Evolutionary conservation across 345 rosid species (phyloP).

Genomic region (Linum lewisii): DNA sequence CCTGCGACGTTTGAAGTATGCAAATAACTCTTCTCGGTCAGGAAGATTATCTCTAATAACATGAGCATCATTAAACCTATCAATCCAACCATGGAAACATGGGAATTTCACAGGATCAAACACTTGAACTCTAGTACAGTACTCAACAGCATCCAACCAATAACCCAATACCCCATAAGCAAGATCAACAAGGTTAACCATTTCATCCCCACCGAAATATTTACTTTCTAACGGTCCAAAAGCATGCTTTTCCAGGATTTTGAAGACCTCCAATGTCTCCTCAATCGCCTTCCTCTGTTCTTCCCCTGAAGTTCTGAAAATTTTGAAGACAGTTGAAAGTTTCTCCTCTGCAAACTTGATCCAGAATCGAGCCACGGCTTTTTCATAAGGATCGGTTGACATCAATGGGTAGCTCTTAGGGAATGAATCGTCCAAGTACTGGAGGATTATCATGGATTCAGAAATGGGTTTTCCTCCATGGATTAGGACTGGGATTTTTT

Average conservation of each 20-base stretch:
- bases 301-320: not conserved
- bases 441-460: no score
- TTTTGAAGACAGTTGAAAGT: not conserved
- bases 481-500: no score
- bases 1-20: not conserved
- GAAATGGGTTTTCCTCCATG: no score
- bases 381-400: not conserved
- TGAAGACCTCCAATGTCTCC: constrained; percentile 1
- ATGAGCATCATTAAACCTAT: constrained; percentile 3
- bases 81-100: no score
- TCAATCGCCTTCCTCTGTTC: constrained; percentile 11
- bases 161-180: no score
- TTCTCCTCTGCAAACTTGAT: no score
- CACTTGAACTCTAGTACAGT: no score
- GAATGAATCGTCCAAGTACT: not conserved
- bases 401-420: not conserved
- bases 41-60: constrained; percentile 16
- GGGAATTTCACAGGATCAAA: no score
- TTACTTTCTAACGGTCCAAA: not conserved
- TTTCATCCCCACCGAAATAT: no score
- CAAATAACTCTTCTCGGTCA: not conserved
- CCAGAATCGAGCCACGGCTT: constrained; percentile 4
- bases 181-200: no score
- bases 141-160: no score
- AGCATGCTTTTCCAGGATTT: constrained; percentile 9